Evolutionary conservation across 352 stramenopile species (phyloP).

Genomic region (Pythium chondricola): DNA sequence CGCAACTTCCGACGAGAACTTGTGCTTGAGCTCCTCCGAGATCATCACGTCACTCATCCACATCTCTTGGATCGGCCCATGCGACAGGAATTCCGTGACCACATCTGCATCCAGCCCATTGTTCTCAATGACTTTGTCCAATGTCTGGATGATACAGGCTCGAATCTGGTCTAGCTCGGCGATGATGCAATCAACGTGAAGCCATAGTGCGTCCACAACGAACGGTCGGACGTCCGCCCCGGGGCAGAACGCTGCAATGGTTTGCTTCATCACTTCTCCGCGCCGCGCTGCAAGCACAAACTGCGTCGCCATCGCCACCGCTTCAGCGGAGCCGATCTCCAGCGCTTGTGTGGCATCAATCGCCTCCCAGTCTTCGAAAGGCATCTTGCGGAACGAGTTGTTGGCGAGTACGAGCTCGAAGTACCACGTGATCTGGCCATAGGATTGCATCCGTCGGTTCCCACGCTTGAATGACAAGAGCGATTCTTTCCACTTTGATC

Average conservation of each 20-base stretch:
- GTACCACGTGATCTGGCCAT: slow-evolving; percentile 16
- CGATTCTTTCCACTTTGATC: neutral
- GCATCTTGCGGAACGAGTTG: neutral
- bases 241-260: neutral
- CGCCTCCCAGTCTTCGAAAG: neutral
- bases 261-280: slow-evolving; percentile 12
- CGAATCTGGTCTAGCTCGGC: slow-evolving; percentile 7
- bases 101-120: neutral
- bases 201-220: slow-evolving; percentile 9
- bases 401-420: slow-evolving; percentile 5
- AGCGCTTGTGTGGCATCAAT: neutral
- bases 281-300: slow-evolving; percentile 9
- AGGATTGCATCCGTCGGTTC: slow-evolving; percentile 9
- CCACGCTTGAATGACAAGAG: slow-evolving; percentile 6
- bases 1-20: slow-evolving; percentile 22
- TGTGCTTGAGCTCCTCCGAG: slow-evolving; percentile 13
- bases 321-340: neutral
- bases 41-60: slow-evolving; percentile 33
- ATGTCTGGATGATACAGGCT: slow-evolving; percentile 9
- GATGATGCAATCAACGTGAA: slow-evolving; percentile 18
- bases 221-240: slow-evolving; percentile 2
- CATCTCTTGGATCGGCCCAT: slow-evolving; percentile 23
- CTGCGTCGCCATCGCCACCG: neutral
- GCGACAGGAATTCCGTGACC: slow-evolving; percentile 19
- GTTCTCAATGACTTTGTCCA: slow-evolving; percentile 15